phyloP scores from a whole-genome alignment of 2,329 filamentous ascomycete genomes.

The Trichophyton schoenleinii region DNA sequence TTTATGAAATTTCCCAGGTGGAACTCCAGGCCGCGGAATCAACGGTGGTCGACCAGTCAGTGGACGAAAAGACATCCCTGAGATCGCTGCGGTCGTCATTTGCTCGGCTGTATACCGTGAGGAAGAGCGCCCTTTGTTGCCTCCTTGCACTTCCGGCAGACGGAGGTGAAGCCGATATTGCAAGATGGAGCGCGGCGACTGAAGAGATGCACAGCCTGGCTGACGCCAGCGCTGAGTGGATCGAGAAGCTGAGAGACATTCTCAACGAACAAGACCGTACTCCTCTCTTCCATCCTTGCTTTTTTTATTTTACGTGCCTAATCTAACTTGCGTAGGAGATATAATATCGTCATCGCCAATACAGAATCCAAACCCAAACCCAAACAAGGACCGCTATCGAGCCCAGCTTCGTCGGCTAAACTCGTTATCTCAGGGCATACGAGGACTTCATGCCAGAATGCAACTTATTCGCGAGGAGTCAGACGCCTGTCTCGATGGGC shows the following conservation, averaged over 20 bases:
- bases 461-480: constrained; percentile 85
- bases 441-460: constrained; percentile 86
- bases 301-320: background rate
- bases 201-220: constrained; percentile 60
- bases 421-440: constrained; percentile 77
- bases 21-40: constrained; percentile 59
- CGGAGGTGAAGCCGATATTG: constrained; percentile 62
- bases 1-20: constrained; percentile 64
- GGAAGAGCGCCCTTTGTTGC: constrained; percentile 80
- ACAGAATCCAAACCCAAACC: constrained; percentile 30
- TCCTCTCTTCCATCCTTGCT: constrained; percentile 18
- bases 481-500: constrained; percentile 61
- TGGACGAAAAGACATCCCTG: constrained; percentile 65
- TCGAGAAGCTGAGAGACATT: constrained; percentile 53
- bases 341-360: constrained; percentile 37
- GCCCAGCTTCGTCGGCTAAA: constrained; percentile 80
- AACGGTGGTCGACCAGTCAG: constrained; percentile 51
- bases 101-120: constrained; percentile 64
- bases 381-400: constrained; percentile 70
- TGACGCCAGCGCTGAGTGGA: constrained; percentile 48
- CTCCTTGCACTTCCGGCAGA: constrained; percentile 75
- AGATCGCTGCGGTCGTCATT: constrained; percentile 70
- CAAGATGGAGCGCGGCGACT: constrained; percentile 64
- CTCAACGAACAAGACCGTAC: constrained; percentile 69
- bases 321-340: constrained; percentile 20